phyloP scores from a whole-genome alignment of 768 basidiomycete genomes.

The Mycena epipterygia region DNA sequence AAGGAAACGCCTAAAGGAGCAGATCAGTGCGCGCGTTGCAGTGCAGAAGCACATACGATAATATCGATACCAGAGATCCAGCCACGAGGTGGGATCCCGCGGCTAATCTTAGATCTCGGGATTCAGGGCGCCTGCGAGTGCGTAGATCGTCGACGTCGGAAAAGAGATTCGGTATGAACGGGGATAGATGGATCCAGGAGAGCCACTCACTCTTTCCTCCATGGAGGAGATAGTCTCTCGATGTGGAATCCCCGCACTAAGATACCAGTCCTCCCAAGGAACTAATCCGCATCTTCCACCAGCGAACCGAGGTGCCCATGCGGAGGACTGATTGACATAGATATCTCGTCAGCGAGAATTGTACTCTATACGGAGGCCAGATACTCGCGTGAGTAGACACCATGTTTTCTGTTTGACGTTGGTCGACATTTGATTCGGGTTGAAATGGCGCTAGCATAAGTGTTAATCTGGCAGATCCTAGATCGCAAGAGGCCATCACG shows the following conservation, averaged over 20 bases:
- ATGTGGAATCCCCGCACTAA: slow-evolving; percentile 69
- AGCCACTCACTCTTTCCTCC: slow-evolving; percentile 73
- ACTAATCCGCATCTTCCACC: slow-evolving; percentile 65
- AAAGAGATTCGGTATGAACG: slow-evolving; percentile 42
- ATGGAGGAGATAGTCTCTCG: slow-evolving; percentile 68
- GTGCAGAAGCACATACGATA: no score
- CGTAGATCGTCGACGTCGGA: slow-evolving; percentile 68
- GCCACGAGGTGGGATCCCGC: no score
- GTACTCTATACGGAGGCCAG: not conserved
- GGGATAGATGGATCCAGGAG: not conserved
- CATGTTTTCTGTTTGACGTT: slow-evolving; percentile 62
- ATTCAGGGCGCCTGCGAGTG: slow-evolving; percentile 73
- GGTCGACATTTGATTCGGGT: slow-evolving; percentile 46
- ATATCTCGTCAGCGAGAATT: not conserved
- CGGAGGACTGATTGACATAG: slow-evolving; percentile 65
- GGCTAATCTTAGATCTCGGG: slow-evolving; percentile 97
- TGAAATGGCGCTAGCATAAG: no score
- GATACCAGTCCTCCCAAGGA: slow-evolving; percentile 72
- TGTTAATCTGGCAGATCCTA: no score
- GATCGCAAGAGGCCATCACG: not conserved
- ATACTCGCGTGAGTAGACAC: slow-evolving; percentile 42
- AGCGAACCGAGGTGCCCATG: slow-evolving; percentile 61
- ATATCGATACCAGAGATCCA: no score
- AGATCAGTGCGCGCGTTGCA: no score
- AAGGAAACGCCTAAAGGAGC: no score